Conservation (phyloP, 2,329 filamentous ascomycete species). For the Thelonectria rubi region DNA sequence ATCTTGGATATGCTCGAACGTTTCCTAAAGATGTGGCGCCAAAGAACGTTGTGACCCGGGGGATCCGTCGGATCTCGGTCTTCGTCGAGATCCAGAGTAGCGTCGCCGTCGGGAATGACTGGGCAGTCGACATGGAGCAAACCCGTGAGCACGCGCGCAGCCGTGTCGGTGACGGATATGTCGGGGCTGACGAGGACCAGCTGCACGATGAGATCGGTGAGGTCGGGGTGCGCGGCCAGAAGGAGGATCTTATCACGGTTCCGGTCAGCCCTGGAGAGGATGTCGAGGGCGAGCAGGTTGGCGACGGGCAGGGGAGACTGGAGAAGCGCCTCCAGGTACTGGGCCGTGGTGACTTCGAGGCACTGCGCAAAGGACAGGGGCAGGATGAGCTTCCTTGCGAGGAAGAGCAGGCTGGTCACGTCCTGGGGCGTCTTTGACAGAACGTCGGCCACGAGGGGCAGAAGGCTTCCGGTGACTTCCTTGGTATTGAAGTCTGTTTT, state of each 20-base stretch:
- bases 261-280: slow-evolving; percentile 64
- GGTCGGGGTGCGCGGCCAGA: slow-evolving; percentile 58
- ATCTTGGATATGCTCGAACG: background rate
- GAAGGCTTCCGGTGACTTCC: slow-evolving; percentile 58
- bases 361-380: slow-evolving; percentile 62
- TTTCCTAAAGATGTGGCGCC: slow-evolving; percentile 50
- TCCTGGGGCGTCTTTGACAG: slow-evolving; percentile 62
- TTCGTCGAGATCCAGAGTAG: no score
- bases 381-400: slow-evolving; percentile 65
- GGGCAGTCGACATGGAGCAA: slow-evolving; percentile 63
- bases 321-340: slow-evolving; percentile 62
- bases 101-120: no score
- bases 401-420: slow-evolving; percentile 59
- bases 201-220: slow-evolving; percentile 59
- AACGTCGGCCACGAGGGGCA: slow-evolving; percentile 63
- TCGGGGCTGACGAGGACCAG: slow-evolving; percentile 63
- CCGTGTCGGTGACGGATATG: slow-evolving; percentile 65
- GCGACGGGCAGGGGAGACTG: slow-evolving; percentile 63
- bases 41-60: slow-evolving; percentile 62
- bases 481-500: no score
- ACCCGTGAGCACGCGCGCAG: slow-evolving; percentile 59
- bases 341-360: slow-evolving; percentile 61
- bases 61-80: slow-evolving; percentile 5
- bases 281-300: slow-evolving; percentile 65
- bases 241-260: slow-evolving; percentile 59